Base-by-base conservation (phyloP, 306 rosid species). In the Sphenostylis stenocarpa region DNA sequence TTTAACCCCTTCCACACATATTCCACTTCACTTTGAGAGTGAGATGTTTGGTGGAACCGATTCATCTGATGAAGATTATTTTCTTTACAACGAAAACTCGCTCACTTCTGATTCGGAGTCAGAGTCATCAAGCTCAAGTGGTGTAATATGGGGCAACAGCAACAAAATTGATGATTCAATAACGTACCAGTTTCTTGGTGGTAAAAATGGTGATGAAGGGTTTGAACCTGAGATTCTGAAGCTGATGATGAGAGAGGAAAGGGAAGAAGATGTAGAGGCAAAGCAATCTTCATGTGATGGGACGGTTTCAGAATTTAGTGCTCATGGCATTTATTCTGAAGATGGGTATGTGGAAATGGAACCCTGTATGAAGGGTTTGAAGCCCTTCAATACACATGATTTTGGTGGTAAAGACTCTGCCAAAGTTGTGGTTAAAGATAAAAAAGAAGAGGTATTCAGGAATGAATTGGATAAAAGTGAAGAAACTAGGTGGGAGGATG, bases 291-390 rank as follows among this genome's bases (percentile, higher is more conserved):
- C 73, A 58, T 39, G 41, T 57, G 77, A 74, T 51, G 38, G 64
- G 28, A 76, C 62, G 53, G 51, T 63, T 76, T 52, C 82, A 60
- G 67, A 73, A 1, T 41, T 80, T 44, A 48, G 19, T n/a, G 57
- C 11, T 36, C 34, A 49, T 63, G 73, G 38, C 7, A 28, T 31
- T 79, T 76, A 51, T 63, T 75, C 47, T 76, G 82, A 79, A 31
- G 84, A 84, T 20, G 86, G 78, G 47, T 86, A 72, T 52, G 81
- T 85, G 67, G 90, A 90, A 82, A 45, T 90, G 47, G 75, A 85
- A 62, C 87, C 81, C 24, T 47, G 45, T 33, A 39, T 60, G 53
- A 77, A 73, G 71, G 77, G 72, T 70, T 73, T 57, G 9, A 79
- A 72, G 44, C 20, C 33, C 17, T 34, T 47, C 34, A 64, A 45